Percentiles rank a stretch among this genome's conserved stretches.
phyloP scores from a whole-genome alignment of 2,329 filamentous ascomycete genomes.

The Periconia macrospinosa region DNA sequence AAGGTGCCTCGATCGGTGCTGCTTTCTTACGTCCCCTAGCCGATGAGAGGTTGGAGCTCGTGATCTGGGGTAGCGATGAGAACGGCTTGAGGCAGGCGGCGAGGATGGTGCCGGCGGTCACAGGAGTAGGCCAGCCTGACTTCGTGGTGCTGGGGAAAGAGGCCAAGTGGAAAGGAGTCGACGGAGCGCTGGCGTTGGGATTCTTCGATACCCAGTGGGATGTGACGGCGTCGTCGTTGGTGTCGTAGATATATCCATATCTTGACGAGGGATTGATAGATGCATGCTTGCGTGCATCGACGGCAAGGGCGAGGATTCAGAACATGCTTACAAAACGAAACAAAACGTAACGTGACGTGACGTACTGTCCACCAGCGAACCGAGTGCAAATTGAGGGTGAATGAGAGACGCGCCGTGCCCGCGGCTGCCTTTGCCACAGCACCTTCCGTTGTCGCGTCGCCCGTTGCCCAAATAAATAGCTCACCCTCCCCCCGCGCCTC shows the following conservation, averaged over 20 bases:
- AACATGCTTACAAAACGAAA: not conserved
- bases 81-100: conserved; percentile 53
- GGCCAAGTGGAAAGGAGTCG: conserved; percentile 55
- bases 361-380: too few species aligned
- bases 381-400: not conserved
- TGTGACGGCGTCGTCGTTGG: conserved; percentile 52
- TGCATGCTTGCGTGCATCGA: not conserved
- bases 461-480: not conserved
- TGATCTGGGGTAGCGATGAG: conserved; percentile 58
- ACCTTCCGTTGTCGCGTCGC: not conserved
- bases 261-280: not conserved
- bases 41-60: conserved; percentile 54
- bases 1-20: conserved; percentile 48
- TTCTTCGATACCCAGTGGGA: conserved; percentile 60
- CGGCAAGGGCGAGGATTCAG: conserved; percentile 1
- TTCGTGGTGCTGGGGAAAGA: conserved; percentile 54
- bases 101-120: conserved; percentile 57
- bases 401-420: not conserved
- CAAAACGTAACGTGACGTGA: not conserved
- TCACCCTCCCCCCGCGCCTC: conserved; percentile 10
- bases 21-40: conserved; percentile 55
- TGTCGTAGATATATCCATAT: conserved; percentile 17
- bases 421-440: too few species aligned
- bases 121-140: conserved; percentile 61
- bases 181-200: conserved; percentile 56